Base-by-base conservation (phyloP, 2,329 filamentous ascomycete genomes). In the Metarhizium sp. region DNA sequence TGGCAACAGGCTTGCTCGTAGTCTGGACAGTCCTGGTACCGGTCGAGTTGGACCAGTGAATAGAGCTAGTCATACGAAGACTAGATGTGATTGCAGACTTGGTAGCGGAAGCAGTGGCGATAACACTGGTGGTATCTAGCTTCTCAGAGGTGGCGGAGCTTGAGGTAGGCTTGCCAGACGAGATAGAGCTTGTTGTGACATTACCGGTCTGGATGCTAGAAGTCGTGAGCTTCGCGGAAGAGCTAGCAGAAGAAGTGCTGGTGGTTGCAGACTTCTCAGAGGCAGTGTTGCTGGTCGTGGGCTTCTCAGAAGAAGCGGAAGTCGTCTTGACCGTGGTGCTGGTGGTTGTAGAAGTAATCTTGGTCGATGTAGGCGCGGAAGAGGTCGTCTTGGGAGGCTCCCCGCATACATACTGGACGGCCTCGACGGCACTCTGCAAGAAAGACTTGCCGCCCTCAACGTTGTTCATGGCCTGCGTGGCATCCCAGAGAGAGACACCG, bases 401-500 rank as follows among this genome's bases (percentile, higher is more conserved):
- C 40, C 64, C 63, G 55, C 71, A 73, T 50, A 69, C 72, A 50
- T 69, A 70, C 56, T 64, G 55, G 50, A 76, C 64, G 10, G 70
- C 69, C 46, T 73, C 69, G 30, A 69, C 59, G 32, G 70, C 66
- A 46, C 68, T 63, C 50, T 73, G 58, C 57, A 72, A 67, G 58
- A 71, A 77, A 29, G 58, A 61, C 62, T 73, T 70, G 48, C 66
- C 58, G 4, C 60, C 14, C 58, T 73, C 73, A 0, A 50, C 52
- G 59, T 74, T 73, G 1, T 52, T 50, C 10, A 60, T 62, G 25
- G 68, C 72, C 6, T 64, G 66, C 34, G 66, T 69, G 29, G 72
- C 67, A 52, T 78, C 76, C 74, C 73, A 78, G 20, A 78, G 61
- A 49, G 75, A 76, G 50, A 77, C 63, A 60, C 75, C 76, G 16